A percentile compares a stretch with the other conserved stretches of the same genome.
Conservation (phyloP, 768 basidiomycete genomes). For the Tricholoma sp. region DNA sequence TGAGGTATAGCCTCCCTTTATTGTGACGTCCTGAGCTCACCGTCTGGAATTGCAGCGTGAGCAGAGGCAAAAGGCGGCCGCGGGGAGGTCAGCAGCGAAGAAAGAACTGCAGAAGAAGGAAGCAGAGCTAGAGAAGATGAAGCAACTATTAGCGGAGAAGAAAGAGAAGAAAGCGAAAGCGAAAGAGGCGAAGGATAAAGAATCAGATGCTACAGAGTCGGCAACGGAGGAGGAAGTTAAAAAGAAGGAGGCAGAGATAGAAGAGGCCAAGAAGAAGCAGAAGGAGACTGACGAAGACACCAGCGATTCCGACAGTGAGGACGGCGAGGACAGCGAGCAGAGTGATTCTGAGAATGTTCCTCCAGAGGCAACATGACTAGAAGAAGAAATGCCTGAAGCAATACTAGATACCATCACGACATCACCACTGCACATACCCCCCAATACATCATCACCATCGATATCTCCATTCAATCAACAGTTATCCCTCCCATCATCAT, state of each 20-base stretch:
- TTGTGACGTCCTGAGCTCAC: neutral
- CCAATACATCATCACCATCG: slow-evolving; percentile 7
- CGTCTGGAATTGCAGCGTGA: slow-evolving; percentile 30
- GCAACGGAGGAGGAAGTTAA: slow-evolving; percentile 21
- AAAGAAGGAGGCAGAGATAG: slow-evolving; percentile 18
- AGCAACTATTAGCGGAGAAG: slow-evolving; percentile 46
- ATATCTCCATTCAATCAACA: slow-evolving; percentile 1
- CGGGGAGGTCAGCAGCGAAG: slow-evolving; percentile 54
- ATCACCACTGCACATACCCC: slow-evolving; percentile 13
- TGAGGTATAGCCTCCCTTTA: slow-evolving; percentile 43
- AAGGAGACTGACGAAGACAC: slow-evolving; percentile 22
- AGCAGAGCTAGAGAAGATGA: slow-evolving; percentile 48
- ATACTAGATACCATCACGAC: slow-evolving; percentile 2
- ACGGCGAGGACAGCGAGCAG: slow-evolving; percentile 29
- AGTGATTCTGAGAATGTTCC: slow-evolving; percentile 39
- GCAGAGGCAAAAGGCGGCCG: slow-evolving; percentile 48
- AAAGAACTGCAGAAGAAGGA: slow-evolving; percentile 65
- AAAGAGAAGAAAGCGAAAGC: slow-evolving; percentile 42
- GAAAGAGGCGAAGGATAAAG: slow-evolving; percentile 39
- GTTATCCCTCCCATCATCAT: neutral
- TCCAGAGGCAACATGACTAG: slow-evolving; percentile 20
- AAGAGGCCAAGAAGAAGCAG: slow-evolving; percentile 20
- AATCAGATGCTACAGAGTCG: slow-evolving; percentile 22
- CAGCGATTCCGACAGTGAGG: slow-evolving; percentile 29
- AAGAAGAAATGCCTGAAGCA: slow-evolving; percentile 2